These are phyloP conservation scores for Syzygium grande DNA, from an alignment of 345 rosid species.

Conservation along the genomic window DNA sequence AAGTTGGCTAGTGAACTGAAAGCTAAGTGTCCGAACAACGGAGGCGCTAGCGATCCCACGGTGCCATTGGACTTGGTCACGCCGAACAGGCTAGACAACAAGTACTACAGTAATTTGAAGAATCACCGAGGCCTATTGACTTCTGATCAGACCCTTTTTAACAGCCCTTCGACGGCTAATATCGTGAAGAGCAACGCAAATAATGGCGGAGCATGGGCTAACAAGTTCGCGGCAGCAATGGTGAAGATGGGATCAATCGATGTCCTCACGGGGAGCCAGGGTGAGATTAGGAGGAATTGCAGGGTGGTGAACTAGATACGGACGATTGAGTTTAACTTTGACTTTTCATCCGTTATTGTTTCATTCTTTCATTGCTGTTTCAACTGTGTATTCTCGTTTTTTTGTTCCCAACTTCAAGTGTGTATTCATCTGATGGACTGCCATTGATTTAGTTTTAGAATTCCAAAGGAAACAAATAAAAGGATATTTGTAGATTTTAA, in stretches of 20 bases:
- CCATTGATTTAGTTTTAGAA: neutral
- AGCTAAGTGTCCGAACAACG: neutral
- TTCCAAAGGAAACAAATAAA: neutral
- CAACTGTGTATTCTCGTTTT: neutral
- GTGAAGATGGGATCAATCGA: slow-evolving; percentile 16
- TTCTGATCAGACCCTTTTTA: neutral
- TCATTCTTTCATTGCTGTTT: neutral
- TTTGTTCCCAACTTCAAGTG: neutral
- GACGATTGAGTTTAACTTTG: neutral
- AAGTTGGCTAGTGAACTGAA: neutral
- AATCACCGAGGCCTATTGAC: neutral
- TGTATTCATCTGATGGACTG: neutral
- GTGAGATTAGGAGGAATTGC: slow-evolving; percentile 8
- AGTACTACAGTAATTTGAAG: slow-evolving; percentile 1
- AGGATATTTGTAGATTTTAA: neutral
- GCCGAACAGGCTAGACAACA: neutral
- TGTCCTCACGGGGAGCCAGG: slow-evolving; percentile 6
- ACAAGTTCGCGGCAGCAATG: slow-evolving; percentile 10
- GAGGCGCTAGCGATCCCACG: neutral
- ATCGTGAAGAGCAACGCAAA: neutral
- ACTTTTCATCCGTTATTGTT: neutral
- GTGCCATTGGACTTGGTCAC: neutral
- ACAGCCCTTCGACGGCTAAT: neutral
- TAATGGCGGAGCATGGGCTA: neutral
- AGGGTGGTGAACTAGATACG: neutral